Evolutionary conservation across 139 green algal species (phyloP).

Genomic region (Picochlorum sp.): DNA sequence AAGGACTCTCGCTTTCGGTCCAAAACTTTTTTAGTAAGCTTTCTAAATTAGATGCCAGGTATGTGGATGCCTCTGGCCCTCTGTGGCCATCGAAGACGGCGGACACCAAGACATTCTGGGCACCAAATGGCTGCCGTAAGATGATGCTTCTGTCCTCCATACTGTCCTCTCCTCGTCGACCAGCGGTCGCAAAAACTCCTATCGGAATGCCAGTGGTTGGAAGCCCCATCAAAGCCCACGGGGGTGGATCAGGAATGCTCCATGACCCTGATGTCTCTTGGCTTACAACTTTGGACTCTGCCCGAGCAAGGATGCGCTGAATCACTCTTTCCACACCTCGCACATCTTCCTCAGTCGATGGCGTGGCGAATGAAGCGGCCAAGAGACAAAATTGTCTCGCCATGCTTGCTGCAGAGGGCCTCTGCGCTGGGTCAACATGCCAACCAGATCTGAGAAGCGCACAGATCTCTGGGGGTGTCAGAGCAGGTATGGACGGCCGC

Average conservation of each 20-base stretch:
- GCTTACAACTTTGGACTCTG: not conserved
- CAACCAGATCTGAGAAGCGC: conserved; percentile 56
- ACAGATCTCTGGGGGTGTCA: conserved; percentile 19
- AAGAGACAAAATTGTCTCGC: not conserved
- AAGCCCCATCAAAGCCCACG: not conserved
- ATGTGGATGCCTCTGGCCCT: conserved; percentile 45
- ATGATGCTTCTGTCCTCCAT: conserved; percentile 78
- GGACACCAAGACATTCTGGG: not conserved
- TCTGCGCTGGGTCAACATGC: conserved; percentile 30
- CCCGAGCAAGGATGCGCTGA: no score
- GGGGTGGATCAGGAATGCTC: not conserved
- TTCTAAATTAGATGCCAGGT: conserved; percentile 33
- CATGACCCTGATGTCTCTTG: not conserved
- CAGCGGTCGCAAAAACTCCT: conserved; percentile 32
- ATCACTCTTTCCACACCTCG: no score
- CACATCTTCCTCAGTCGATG: not conserved
- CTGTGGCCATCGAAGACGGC: conserved; percentile 83
- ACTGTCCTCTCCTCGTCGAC: conserved; percentile 24
- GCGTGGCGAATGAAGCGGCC: not conserved
- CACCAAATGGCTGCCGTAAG: conserved; percentile 2
- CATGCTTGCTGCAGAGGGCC: conserved; percentile 43
- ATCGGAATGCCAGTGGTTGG: not conserved
- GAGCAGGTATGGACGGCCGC: conserved; percentile 46
- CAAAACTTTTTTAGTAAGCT: conserved; percentile 20
- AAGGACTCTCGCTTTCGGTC: conserved; percentile 6